Percentiles rank a stretch among this genome's conserved stretches.
Evolutionary conservation across 768 basidiomycete species (phyloP).

Genomic region (Mycena belliarum): DNA sequence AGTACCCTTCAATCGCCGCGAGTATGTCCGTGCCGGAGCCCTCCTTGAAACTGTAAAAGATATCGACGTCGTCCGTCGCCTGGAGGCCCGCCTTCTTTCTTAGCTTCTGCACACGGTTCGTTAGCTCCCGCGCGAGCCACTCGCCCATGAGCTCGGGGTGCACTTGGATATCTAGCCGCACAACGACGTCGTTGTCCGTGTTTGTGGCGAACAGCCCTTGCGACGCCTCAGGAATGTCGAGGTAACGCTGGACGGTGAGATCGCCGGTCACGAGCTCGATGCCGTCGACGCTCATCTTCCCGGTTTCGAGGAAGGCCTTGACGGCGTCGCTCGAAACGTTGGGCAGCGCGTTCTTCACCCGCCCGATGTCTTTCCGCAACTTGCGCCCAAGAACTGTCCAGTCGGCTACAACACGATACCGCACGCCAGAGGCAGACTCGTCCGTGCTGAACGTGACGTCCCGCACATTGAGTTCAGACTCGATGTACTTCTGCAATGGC

Average conservation of each 20-base stretch:
- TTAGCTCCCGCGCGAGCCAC: conserved; percentile 87
- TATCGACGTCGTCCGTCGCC: conserved; percentile 89
- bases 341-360: conserved; percentile 88
- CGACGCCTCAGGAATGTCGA: conserved; percentile 67
- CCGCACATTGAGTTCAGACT: conserved; percentile 94
- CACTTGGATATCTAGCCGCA: conserved; percentile 86
- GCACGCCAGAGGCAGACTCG: conserved; percentile 82
- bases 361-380: conserved; percentile 86
- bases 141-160: conserved; percentile 86
- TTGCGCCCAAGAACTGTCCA: conserved; percentile 94
- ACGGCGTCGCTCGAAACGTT: conserved; percentile 78
- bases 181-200: conserved; percentile 93
- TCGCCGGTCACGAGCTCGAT: conserved; percentile 92
- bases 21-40: conserved; percentile 65
- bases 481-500: conserved; percentile 83
- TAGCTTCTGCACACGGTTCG: conserved; percentile 91
- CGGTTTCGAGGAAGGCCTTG: conserved; percentile 71
- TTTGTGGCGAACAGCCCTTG: conserved; percentile 76
- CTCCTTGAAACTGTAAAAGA: conserved; percentile 81
- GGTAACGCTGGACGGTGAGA: conserved; percentile 85
- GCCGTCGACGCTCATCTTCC: conserved; percentile 83
- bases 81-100: conserved; percentile 95
- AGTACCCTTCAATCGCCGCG: conserved; percentile 63
- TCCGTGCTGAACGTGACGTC: conserved; percentile 88
- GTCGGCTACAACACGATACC: conserved; percentile 90